Evolutionary conservation across 169 alveolate genomes (phyloP), one percentile per base, ranked within the genome.

Genomic region (Eimeria acervulina): DNA sequence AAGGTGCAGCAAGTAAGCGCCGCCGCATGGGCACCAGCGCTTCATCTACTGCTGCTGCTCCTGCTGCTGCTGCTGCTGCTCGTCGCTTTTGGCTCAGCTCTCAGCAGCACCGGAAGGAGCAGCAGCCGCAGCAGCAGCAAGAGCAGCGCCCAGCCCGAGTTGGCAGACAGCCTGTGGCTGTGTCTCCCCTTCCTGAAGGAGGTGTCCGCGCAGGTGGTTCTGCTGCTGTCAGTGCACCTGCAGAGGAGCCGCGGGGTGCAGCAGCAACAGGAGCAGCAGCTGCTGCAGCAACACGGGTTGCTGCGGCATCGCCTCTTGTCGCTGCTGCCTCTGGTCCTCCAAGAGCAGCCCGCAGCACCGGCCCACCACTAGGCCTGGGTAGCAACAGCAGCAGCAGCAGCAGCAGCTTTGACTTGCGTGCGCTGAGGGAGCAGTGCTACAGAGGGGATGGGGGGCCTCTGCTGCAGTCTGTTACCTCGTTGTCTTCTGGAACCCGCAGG

Each of bases 21-120:
- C 89, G 89, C 40, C 89, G 89, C 36, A 28, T 42, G 55, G 89
- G 89, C 10, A 12, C 91, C 15, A 7, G 59, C 3, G 85, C 85
- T 19, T 44, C 66, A 5, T 51, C 91, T 13, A 15, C 76, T 83
- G 44, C 76, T 52, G 74, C 70, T 80, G 90, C 61, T 76, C n/a
- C 70, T 80, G 59, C 68, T 59, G 68, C 68, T 59, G 91, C 91
- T 51, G 91, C 91, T 83, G 91, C 91, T 83, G 91, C 91, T 19
- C 91, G 91, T 31, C 91, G 91, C 74, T 83, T 83, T 44, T 83
- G 91, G 91, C 91, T 83, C 17, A 83, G 91, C 47, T 44, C 91
- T 51, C 91, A 83, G 91, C 76, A 83, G 91, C 74, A 83, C 74
- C 42, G 38, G 76, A 59, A 83, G 74, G 74, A 83, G 76, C 68